Evolutionary conservation across 2,329 filamentous ascomycete species (phyloP).

Genomic region (Trichoderma koningiopsis): DNA sequence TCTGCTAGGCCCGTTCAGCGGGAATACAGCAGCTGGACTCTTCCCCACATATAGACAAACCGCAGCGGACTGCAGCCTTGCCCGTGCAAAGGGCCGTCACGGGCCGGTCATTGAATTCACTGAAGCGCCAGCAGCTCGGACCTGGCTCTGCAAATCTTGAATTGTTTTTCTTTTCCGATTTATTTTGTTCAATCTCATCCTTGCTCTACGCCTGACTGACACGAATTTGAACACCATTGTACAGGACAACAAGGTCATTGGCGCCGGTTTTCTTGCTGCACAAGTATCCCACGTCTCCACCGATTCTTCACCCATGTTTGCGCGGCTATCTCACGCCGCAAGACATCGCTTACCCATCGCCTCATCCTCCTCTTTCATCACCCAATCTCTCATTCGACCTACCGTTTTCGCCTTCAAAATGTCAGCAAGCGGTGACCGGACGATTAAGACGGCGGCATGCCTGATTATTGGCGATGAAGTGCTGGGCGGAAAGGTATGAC

Average conservation of each 20-base stretch:
- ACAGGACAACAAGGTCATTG: background rate
- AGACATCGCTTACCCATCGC: conserved; percentile 60
- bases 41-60: conserved; percentile 11
- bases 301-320: conserved; percentile 62
- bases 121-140: background rate
- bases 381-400: conserved; percentile 28
- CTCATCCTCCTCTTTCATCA: conserved; percentile 37
- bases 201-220: background rate
- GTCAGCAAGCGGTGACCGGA: conserved; percentile 55
- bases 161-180: background rate
- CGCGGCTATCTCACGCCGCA: conserved; percentile 71
- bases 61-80: conserved; percentile 10
- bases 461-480: conserved; percentile 98
- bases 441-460: conserved; percentile 87
- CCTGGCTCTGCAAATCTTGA: background rate
- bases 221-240: background rate
- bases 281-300: background rate
- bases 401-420: conserved; percentile 41
- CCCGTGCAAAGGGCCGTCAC: conserved; percentile 25
- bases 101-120: conserved; percentile 10
- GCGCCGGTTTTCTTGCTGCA: background rate
- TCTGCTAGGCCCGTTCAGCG: background rate
- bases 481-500: conserved; percentile 80
- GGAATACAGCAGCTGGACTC: background rate
- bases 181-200: background rate